Percentiles rank a stretch among this genome's conserved stretches.
phyloP scores from a whole-genome alignment of 257 asterid species.

The Agastache rugosa region DNA sequence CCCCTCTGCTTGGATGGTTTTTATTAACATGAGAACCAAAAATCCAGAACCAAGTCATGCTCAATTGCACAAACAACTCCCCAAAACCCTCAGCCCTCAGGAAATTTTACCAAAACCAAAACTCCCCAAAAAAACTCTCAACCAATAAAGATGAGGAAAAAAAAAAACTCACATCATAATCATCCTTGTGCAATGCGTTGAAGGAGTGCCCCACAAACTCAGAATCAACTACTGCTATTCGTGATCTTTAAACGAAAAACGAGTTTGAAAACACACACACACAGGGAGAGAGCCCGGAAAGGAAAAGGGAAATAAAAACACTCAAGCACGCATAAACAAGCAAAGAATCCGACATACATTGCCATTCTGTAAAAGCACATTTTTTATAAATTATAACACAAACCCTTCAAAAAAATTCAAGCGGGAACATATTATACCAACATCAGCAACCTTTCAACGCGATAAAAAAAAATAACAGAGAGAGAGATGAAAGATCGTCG shows the following conservation, averaged over 20 bases:
- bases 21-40: not conserved
- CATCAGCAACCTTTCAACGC: slow-evolving; percentile 3
- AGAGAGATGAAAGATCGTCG: not conserved
- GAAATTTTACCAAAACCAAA: not conserved
- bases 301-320: too few species aligned
- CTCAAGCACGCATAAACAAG: not conserved
- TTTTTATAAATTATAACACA: slow-evolving; percentile 25
- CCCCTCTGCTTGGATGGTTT: not conserved
- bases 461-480: not conserved
- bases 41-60: not conserved
- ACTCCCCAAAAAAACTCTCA: not conserved
- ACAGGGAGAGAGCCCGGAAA: not conserved
- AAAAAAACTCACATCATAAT: not conserved
- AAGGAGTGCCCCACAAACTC: too few species aligned
- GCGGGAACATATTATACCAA: not conserved
- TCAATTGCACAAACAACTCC: slow-evolving; percentile 6
- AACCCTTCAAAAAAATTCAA: slow-evolving; percentile 5
- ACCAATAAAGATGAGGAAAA: not conserved
- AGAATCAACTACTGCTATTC: too few species aligned
- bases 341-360: slow-evolving; percentile 31
- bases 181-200: not conserved
- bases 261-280: too few species aligned
- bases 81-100: slow-evolving; percentile 1
- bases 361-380: slow-evolving; percentile 13
- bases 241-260: too few species aligned